A percentile compares a stretch with the other conserved stretches of the same genome.
phyloP scores from a whole-genome alignment of 257 asterid species.

The Handroanthus guayacan region DNA sequence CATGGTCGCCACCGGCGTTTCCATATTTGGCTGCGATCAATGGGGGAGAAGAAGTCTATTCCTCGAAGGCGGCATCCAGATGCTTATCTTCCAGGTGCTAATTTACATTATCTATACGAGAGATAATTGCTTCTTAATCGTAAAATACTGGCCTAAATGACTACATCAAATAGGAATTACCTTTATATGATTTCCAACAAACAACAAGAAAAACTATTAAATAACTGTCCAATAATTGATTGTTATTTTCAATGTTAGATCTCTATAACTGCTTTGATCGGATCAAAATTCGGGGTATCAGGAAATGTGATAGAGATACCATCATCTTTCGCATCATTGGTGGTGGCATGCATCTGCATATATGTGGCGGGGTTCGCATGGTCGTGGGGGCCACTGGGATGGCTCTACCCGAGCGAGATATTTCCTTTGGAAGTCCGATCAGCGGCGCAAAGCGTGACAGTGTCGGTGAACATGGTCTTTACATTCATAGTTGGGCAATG shows the following conservation, averaged over 20 bases:
- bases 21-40: constrained; percentile 13
- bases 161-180: too few relatives aligned
- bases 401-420: constrained; percentile 26
- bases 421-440: constrained; percentile 13
- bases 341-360: constrained; percentile 8
- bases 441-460: constrained; percentile 7
- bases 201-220: too few relatives aligned
- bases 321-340: not conserved
- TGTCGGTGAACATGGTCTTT: constrained; percentile 5
- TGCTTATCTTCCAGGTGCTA: constrained; percentile 31
- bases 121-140: too few relatives aligned
- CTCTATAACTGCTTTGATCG: not conserved
- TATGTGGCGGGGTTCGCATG: constrained; percentile 17
- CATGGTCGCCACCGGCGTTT: constrained; percentile 28
- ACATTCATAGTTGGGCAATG: constrained; percentile 4
- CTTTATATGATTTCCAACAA: too few relatives aligned
- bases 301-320: constrained; percentile 1
- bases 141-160: too few relatives aligned
- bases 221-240: too few relatives aligned
- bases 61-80: constrained; percentile 34
- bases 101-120: too few relatives aligned
- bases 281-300: not conserved
- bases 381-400: constrained; percentile 27
- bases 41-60: constrained; percentile 30
- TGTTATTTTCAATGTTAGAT: too few relatives aligned